Evolutionary conservation across 179 eudicot genomes (phyloP).

Genomic region (Spinacia oleracea): DNA sequence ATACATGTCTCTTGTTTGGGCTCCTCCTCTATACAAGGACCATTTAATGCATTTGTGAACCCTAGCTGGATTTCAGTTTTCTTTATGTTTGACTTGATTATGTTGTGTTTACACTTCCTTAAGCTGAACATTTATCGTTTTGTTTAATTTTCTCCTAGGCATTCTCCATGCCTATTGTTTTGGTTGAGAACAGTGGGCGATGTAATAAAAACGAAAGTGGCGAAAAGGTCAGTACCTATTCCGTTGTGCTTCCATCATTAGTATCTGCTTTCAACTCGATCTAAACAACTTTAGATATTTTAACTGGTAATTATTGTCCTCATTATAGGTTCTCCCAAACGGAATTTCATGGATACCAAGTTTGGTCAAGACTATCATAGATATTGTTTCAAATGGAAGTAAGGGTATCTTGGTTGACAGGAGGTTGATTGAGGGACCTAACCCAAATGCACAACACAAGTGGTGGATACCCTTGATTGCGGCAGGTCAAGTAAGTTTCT

Average conservation of each 20-base stretch:
- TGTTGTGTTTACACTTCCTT: not conserved
- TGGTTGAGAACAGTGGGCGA: constrained; percentile 99
- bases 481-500: constrained; percentile 65
- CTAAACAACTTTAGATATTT: not conserved
- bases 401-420: constrained; percentile 70
- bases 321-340: constrained; percentile 70
- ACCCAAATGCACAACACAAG: constrained; percentile 80
- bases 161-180: constrained; percentile 63
- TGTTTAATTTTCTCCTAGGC: constrained; percentile 39
- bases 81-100: not conserved
- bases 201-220: constrained; percentile 80
- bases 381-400: constrained; percentile 69
- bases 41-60: not conserved
- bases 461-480: constrained; percentile 64
- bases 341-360: constrained; percentile 88
- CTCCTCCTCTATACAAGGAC: not conserved
- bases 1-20: not conserved
- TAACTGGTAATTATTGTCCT: constrained; percentile 14
- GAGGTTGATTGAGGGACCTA: constrained; percentile 89
- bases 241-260: not conserved
- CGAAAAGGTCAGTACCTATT: constrained; percentile 65
- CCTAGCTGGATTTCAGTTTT: not conserved
- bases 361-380: constrained; percentile 64
- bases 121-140: not conserved
- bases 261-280: not conserved